Evolutionary conservation across 2,329 filamentous ascomycete genomes (phyloP), one percentile per base, ranked within the genome.

Genomic region (Colletotrichum navitas): DNA sequence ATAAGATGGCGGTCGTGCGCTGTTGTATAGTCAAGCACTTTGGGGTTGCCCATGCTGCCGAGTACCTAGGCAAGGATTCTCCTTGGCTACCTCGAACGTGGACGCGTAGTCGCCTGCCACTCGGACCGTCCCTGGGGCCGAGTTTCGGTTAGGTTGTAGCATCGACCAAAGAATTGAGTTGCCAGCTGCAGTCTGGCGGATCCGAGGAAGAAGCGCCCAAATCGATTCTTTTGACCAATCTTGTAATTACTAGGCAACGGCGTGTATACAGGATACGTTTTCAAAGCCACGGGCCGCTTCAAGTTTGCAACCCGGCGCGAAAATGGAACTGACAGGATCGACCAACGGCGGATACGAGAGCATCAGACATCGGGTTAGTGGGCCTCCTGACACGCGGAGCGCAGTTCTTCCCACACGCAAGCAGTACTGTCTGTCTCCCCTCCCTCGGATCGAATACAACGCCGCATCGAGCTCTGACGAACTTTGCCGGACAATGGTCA

Each of bases 71-170:
- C 68, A 63, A 52, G 68, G 68, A 52, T 58, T 18, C n/a, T 63
- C 68, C 68, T 56, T n/a, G 68, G 43, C 32, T 6, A 58, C n/a
- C 58, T 71, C 68, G 64, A 71, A 71, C 68, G 39, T 36, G 68
- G 58, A 71, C 68, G 68, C 68, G 68, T 71, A 71, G 64, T 71
- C 68, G 51, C 62, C 43, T 52, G 59, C 58, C 49, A 24, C 67
- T 58, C 64, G 29, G 68, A 68, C 41, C 64, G 43, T 36, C n/a
- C n/a, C 18, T 29, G 34, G 64, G 18, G 47, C 64, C 43, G 24
- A 52, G 68, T 29, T 18, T 45, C 47, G 47, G 47, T 54, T 64
- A 26, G 43, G 52, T 47, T 39, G 14, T 11, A 45, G 16, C n/a
- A 47, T 45, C 52, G 56, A 59, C 52, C 26, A 56, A 52, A 36